Evolutionary conservation across 495 filamentous ascomycete genomes (phyloP), one percentile per base, ranked within the genome.

Genomic region (Bacidia rubella): DNA sequence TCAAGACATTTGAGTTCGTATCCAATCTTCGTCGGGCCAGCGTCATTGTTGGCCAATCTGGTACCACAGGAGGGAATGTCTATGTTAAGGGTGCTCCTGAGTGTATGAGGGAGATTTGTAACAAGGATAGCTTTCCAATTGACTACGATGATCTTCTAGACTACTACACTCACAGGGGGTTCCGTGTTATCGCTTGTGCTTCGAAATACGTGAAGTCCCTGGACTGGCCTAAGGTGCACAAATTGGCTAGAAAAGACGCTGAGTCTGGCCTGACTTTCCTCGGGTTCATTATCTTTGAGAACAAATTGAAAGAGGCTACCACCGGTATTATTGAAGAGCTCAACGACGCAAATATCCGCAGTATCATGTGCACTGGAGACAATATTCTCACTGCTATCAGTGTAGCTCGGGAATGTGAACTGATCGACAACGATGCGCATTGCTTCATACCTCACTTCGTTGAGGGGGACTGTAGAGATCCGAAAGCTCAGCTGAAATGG

Each of bases 71-170:
- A 48, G 90, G 78, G 39, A 82, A 84, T 58, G 73, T 96, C 39
- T 97, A 87, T 66, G 89, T 99, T 43, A 99, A 99, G 67, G 93
- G 93, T 27, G 90, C 93, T 1, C 93, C 93, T 5, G 93, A 99
- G 66, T 92, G 86, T 63, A 90, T 99, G 79, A 83, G 80, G 57
- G 86, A 89, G 5, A 95, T 99, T 49, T 99, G 93, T 66, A 70
- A 72, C 24, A 74, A 85, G 2, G 83, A 88, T 59, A 84, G 55
- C 87, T 81, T 99, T 59, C 93, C 93, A 1, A 63, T 68, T 29
- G 87, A 97, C 62, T 99, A 90, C 62, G 87, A 96, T 32, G 86
- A 96, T 51, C 74, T 89, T 11, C 68, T 97, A 11, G 77, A 74
- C 23, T 80, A 90, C 62, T 97, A 99, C 66, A 97, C 93, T 1